Conservation (phyloP, 495 filamentous ascomycete genomes). For the Aspergillus cavernicola region DNA sequence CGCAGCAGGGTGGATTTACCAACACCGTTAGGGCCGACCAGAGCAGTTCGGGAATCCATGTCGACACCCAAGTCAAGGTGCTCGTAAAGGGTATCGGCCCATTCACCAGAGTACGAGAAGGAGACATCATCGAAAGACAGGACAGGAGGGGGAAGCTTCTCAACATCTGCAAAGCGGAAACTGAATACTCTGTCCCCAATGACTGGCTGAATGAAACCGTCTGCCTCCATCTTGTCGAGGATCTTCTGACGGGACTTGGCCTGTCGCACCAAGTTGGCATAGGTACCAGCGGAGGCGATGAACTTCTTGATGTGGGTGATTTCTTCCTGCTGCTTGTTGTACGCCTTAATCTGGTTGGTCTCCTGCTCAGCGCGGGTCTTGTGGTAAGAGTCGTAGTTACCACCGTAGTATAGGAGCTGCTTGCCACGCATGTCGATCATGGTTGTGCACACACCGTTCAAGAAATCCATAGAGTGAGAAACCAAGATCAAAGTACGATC, state of each 20-base stretch:
- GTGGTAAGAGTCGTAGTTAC: constrained; percentile 98
- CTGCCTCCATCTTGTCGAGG: constrained; percentile 99
- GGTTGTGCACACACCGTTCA: constrained; percentile 97
- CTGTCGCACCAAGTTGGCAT: constrained; percentile 97
- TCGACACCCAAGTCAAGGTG: constrained; percentile 97
- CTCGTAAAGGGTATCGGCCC: constrained; percentile 90
- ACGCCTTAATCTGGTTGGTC: constrained; percentile 97
- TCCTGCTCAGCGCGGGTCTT: constrained; percentile 96
- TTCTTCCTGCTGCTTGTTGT: constrained; percentile 98
- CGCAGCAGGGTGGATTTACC: constrained; percentile 98
- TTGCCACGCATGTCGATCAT: constrained; percentile 97
- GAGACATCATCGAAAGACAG: constrained; percentile 95
- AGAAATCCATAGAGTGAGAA: constrained; percentile 96
- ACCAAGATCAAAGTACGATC: constrained; percentile 95
- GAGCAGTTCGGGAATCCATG: constrained; percentile 96
- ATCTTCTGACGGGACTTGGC: constrained; percentile 99
- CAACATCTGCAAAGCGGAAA: constrained; percentile 97
- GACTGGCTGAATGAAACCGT: constrained; percentile 94
- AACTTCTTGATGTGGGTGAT: constrained; percentile 99
- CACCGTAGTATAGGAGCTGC: constrained; percentile 95
- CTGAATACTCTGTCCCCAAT: constrained; percentile 84
- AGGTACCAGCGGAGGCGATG: constrained; percentile 99
- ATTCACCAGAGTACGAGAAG: constrained; percentile 92
- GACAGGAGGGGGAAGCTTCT: constrained; percentile 95
- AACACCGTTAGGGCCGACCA: constrained; percentile 98